A percentile compares a stretch with the other conserved stretches of the same genome.
Conservation (phyloP, 345 rosid genomes). For the Iberis pinnata region DNA sequence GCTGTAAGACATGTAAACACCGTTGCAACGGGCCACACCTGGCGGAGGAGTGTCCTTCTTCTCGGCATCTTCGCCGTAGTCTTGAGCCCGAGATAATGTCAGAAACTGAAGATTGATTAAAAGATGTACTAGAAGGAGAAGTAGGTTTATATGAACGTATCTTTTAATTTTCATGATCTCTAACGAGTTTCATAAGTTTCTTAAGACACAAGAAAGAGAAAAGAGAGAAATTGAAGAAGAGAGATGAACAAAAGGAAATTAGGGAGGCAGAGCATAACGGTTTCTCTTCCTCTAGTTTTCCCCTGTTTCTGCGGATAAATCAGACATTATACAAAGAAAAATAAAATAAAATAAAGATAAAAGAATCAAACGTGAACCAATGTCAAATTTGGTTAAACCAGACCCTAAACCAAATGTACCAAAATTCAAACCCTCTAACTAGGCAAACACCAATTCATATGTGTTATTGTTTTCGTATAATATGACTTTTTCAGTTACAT, state of each 20-base stretch:
- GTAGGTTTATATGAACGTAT: constrained; percentile 6
- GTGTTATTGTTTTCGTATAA: too few relatives aligned
- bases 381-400: too few relatives aligned
- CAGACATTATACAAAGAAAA: constrained; percentile 5
- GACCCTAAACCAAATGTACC: too few relatives aligned
- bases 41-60: constrained; percentile 39
- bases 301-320: constrained; percentile 21
- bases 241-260: constrained; percentile 14
- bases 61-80: constrained; percentile 15
- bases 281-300: constrained; percentile 31
- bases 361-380: too few relatives aligned
- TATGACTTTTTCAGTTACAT: too few relatives aligned
- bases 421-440: too few relatives aligned
- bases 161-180: constrained; percentile 22
- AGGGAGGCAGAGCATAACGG: constrained; percentile 28
- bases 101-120: constrained; percentile 20
- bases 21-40: constrained; percentile 49
- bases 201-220: constrained; percentile 27
- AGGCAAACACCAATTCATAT: too few relatives aligned
- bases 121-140: constrained; percentile 18
- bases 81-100: constrained; percentile 38
- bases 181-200: constrained; percentile 18
- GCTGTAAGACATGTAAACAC: constrained; percentile 55
- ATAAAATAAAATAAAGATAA: too few relatives aligned
- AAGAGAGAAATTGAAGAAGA: constrained; percentile 6